Evolutionary conservation across 75 land plant species (phyloP).

Genomic region (Sequoia sempervirens): DNA sequence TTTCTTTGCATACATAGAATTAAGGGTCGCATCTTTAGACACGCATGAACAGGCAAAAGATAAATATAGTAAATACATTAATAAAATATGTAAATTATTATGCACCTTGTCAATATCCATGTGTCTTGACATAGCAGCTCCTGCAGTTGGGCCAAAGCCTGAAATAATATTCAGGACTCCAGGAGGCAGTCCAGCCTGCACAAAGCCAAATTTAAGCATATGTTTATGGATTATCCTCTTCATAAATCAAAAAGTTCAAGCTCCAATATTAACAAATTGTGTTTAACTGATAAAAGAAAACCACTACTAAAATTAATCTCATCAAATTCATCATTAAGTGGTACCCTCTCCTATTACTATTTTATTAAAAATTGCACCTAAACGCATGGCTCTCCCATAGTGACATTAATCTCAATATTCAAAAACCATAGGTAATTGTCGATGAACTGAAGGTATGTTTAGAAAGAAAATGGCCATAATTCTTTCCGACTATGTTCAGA

Average conservation of each 20-base stretch:
- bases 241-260: background rate
- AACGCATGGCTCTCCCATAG: background rate
- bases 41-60: background rate
- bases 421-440: background rate
- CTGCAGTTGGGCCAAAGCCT: slow-evolving; percentile 55
- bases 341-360: background rate
- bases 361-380: background rate
- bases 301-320: background rate
- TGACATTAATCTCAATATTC: background rate
- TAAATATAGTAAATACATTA: background rate
- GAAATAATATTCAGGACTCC: slow-evolving; percentile 51
- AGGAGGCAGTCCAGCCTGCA: slow-evolving; percentile 48
- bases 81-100: background rate
- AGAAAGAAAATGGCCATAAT: background rate
- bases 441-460: background rate
- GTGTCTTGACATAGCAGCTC: slow-evolving; percentile 46
- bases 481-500: background rate
- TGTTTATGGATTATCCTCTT: background rate
- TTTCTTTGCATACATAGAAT: background rate
- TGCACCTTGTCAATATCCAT: slow-evolving; percentile 56
- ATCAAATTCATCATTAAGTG: background rate
- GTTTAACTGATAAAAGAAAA: background rate
- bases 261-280: background rate
- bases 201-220: background rate
- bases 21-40: background rate